Conservation (phyloP, 768 basidiomycete species). For the Termitomyces sp. region DNA sequence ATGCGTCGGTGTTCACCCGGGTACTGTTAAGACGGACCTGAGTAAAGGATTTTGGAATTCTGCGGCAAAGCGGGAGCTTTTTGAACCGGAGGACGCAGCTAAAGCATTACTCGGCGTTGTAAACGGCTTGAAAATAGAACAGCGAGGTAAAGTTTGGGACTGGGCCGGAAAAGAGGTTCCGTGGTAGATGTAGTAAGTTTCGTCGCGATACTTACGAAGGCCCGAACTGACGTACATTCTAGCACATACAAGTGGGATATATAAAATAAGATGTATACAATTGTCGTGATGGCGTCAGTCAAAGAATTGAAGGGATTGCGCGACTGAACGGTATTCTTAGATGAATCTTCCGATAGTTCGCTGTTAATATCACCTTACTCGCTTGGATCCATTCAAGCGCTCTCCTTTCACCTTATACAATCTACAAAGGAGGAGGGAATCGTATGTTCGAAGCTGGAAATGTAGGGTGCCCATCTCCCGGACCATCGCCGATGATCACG, state of each 20-base stretch:
- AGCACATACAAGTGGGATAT: neutral
- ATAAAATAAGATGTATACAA: neutral
- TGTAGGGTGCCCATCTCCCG: neutral
- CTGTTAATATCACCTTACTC: neutral
- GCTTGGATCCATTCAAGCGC: neutral
- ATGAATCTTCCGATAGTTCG: neutral
- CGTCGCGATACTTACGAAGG: too few relatives aligned
- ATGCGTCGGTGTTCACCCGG: conserved; percentile 53
- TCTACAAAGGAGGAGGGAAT: neutral
- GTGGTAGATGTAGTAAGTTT: conserved; percentile 19
- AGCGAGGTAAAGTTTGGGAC: conserved; percentile 53
- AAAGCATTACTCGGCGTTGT: conserved; percentile 41
- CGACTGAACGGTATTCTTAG: neutral
- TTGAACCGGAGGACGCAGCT: conserved; percentile 48
- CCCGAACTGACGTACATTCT: neutral
- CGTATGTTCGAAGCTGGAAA: neutral
- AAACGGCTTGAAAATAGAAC: conserved; percentile 27
- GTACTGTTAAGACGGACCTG: conserved; percentile 55
- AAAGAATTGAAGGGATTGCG: neutral
- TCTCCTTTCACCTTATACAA: neutral
- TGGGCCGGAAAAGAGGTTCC: conserved; percentile 48
- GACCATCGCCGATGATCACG: neutral
- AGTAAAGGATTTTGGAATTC: conserved; percentile 49
- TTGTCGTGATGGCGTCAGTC: neutral
- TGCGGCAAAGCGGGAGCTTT: conserved; percentile 29